Base-by-base conservation (phyloP, 768 basidiomycete genomes). In the Leccinum imitatum region DNA sequence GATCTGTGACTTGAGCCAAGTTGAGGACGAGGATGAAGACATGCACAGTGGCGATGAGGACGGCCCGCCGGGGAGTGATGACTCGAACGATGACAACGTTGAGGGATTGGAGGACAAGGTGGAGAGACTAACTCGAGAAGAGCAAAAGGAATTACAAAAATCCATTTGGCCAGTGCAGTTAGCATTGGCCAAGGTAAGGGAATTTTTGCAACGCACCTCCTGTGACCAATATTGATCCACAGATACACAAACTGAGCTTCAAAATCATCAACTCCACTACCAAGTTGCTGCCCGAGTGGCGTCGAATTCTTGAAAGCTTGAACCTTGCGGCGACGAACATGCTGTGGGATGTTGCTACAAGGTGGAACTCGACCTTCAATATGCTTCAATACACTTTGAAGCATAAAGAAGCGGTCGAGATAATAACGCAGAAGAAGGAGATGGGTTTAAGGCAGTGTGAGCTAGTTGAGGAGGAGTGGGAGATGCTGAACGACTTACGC, bases 321-420 rank as follows among this genome's bases (percentile, higher is more conserved):
- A 41, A 41, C 0, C 0, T 7, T 41, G 1, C 7, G 0, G 39
- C 17, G 0, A 41, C 3, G 35, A 37, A 37, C 6, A 3, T 41
- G 17, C 39, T 3, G 3, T 17, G 0, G 1, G 2, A 41, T 4
- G 0, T 41, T 3, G 3, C 39, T 17, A 41, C 39, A 0, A 15
- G 39, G 3, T 41, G 39, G 39, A 41, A 17, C 8, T 41, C 39
- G 0, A 41, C 39, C 0, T 41, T 41, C 17, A 1, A 17, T 9
- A 41, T 41, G 39, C 6, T 41, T 6, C 6, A 41, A 4, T 41
- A 41, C 3, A 2, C 39, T 7, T 17, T 39, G 39, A 39, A 39
- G 1, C 39, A 41, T 17, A 1, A 41, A 9, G 39, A 41, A 17
- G 39, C 15, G 3, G 4, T 41, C 1, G 17, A 41, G 0, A 41